Base-by-base conservation (phyloP, 345 rosid genomes). In the Raphanus raphanistrum region DNA sequence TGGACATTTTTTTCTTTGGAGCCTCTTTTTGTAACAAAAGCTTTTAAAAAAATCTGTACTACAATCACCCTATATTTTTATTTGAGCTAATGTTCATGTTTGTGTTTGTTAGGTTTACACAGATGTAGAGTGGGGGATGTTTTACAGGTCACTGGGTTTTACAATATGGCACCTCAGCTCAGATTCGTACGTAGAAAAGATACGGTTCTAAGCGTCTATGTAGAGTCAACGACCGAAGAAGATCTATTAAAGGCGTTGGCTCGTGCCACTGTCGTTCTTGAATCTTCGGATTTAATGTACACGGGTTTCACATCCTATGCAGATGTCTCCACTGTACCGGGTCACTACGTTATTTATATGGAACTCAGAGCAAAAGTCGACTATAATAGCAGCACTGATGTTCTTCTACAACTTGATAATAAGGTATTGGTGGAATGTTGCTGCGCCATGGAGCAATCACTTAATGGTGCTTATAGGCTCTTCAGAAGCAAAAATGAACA, bases 361-460 rank as follows among this genome's bases (percentile, higher is more conserved):
- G 62, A 58, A 58, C 62, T 25, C 31, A 58, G 3, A 10, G 6
- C 62, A 5, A 58, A 58, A 58, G 7, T 25, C 3, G 26, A 9
- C 62, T 1, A 36, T 36, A 26, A 4, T 3, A 21, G 7, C 62
- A 45, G 3, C 31, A 45, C 7, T 26, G 12, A 21, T 9, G 61
- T 21, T 21, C 21, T 2, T 54, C 1, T 21, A 55, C 13, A 0
- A 1, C 62, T 58, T 58, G 62, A 26, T 4, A 26, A 25, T n/a
- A 9, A 58, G n/a, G n/a, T 58, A 26, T 26, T 58, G 63, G 63
- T 58, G 32, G 63, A 58, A 26, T 58, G 63, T 58, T 58, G 62
- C 10, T 4, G 63, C 26, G 32, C 26, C 32, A 10, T 26, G 63
- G 63, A 58, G 7, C 32, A 58, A 10, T 26, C 63, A 58, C 10